A percentile compares a stretch with the other conserved stretches of the same genome.
These are phyloP conservation scores for Cucumis melo DNA, from an alignment of 306 rosid genomes.

Conservation along the genomic window DNA sequence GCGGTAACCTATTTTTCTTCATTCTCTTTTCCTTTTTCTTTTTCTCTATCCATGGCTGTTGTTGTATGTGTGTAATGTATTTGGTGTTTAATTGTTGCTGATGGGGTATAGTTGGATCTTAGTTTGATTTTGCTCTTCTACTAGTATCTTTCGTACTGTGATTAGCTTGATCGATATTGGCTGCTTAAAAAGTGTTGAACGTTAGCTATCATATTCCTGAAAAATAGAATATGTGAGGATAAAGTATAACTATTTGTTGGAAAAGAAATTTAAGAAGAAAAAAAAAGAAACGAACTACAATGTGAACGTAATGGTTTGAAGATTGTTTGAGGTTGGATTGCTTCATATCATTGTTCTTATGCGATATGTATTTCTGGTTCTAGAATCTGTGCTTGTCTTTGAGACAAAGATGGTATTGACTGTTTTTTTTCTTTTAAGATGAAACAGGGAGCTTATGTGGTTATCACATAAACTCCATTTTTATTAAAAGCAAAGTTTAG, in stretches of 20 bases:
- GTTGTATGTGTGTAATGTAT: too few relatives aligned
- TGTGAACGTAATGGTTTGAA: not conserved
- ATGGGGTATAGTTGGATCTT: too few relatives aligned
- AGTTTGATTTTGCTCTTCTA: too few relatives aligned
- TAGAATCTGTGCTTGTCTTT: not conserved
- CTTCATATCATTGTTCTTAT: not conserved
- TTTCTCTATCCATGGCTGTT: too few relatives aligned
- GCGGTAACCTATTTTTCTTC: too few relatives aligned
- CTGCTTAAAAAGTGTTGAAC: not conserved
- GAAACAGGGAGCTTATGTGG: too few relatives aligned
- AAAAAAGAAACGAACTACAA: not conserved
- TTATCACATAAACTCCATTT: too few relatives aligned
- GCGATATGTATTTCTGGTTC: not conserved
- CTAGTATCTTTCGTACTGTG: too few relatives aligned
- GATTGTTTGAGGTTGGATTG: not conserved
- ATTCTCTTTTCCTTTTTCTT: too few relatives aligned
- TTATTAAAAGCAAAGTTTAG: too few relatives aligned
- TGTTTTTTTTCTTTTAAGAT: too few relatives aligned
- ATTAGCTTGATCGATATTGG: not conserved
- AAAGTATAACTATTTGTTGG: not conserved
- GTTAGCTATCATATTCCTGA: not conserved
- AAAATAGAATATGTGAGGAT: not conserved
- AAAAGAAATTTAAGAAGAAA: not conserved
- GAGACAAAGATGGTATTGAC: not conserved
- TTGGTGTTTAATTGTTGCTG: too few relatives aligned